Conservation (phyloP, 1,139 yeast species). For the Yamadazyma conglobata region DNA sequence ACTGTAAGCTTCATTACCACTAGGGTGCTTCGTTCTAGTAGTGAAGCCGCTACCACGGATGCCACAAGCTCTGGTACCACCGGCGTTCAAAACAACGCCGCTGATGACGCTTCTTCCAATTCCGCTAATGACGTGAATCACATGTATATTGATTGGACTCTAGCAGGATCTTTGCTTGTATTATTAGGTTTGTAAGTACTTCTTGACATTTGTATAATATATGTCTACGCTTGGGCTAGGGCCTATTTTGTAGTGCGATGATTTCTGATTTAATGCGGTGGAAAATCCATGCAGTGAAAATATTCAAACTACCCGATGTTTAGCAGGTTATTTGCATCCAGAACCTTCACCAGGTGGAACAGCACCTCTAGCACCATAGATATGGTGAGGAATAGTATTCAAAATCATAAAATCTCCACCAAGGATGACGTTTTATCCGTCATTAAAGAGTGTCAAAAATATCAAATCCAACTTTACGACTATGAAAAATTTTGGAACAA, state of each 20-base stretch:
- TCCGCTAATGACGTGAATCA: neutral
- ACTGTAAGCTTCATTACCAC: conserved; percentile 19
- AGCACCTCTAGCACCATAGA: too few relatives aligned
- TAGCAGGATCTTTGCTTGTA: conserved; percentile 2
- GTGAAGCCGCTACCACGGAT: conserved; percentile 3
- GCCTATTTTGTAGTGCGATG: too few relatives aligned
- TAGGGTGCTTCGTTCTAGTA: conserved; percentile 14
- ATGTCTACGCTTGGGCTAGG: too few relatives aligned
- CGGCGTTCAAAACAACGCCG: conserved; percentile 3
- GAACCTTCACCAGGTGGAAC: too few relatives aligned
- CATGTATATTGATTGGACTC: neutral
- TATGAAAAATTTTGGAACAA: conserved; percentile 24
- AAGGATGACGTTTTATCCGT: conserved; percentile 16
- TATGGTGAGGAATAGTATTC: neutral
- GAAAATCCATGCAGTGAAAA: too few relatives aligned
- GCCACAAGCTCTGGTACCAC: conserved; percentile 2
- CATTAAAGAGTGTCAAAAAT: conserved; percentile 20
- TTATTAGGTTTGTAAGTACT: conserved; percentile 6
- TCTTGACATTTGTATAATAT: too few relatives aligned
- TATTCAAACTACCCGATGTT: too few relatives aligned
- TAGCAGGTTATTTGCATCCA: too few relatives aligned
- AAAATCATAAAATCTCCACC: neutral
- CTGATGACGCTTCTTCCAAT: conserved; percentile 4
- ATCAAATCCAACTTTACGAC: conserved; percentile 17
- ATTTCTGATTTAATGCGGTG: too few relatives aligned